These are phyloP conservation scores for Caloboletus firmus DNA, from an alignment of 1,284 basidiomycete species.

Conservation along the genomic window DNA sequence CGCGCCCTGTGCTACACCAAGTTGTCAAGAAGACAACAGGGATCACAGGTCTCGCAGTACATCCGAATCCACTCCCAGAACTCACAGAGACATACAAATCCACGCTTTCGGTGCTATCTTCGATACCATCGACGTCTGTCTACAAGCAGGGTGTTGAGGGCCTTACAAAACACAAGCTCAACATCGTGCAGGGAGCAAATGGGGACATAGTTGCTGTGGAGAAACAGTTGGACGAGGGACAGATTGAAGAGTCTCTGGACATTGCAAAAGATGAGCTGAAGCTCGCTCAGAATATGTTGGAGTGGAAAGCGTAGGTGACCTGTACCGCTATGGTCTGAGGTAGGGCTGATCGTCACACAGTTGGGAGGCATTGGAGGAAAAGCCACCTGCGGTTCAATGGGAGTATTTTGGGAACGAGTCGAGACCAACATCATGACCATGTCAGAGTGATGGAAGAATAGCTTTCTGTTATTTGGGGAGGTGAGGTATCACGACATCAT, in stretches of 20 bases:
- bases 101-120: constrained; percentile 72
- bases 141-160: constrained; percentile 92
- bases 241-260: constrained; percentile 82
- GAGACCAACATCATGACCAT: constrained; percentile 23
- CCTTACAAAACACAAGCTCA: constrained; percentile 81
- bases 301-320: constrained; percentile 91
- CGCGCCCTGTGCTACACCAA: constrained; percentile 68
- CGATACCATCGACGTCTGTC: constrained; percentile 78
- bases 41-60: constrained; percentile 72
- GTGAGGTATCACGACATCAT: not conserved
- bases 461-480: not conserved
- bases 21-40: constrained; percentile 76
- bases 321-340: not conserved
- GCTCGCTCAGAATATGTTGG: constrained; percentile 81
- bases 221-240: constrained; percentile 70
- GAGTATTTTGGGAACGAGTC: constrained; percentile 65
- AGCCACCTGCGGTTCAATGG: constrained; percentile 83
- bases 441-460: not conserved
- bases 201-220: constrained; percentile 70
- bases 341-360: constrained; percentile 42
- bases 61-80: constrained; percentile 77
- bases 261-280: constrained; percentile 84
- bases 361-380: constrained; percentile 85
- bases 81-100: constrained; percentile 76
- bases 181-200: constrained; percentile 67